phyloP scores from a whole-genome alignment of 306 rosid species.

The Cicer pinnatifidum region DNA sequence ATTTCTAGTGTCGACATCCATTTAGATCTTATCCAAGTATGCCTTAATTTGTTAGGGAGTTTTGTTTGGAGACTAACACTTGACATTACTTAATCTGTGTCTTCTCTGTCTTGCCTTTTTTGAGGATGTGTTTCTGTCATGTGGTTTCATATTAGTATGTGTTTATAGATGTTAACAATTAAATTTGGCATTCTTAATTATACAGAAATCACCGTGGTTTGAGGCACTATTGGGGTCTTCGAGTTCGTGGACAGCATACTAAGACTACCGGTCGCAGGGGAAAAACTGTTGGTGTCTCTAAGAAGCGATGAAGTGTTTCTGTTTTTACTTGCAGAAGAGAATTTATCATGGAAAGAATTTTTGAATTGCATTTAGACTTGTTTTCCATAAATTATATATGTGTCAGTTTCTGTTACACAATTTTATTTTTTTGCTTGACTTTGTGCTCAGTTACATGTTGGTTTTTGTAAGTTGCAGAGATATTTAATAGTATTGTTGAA shows the following conservation, averaged over 20 bases:
- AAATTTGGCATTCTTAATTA: background rate
- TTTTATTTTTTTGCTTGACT: constrained; percentile 32
- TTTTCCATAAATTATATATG: constrained; percentile 1
- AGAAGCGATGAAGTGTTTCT: constrained; percentile 33
- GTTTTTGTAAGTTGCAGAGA: background rate
- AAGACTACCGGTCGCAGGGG: constrained; percentile 58
- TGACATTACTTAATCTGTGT: background rate
- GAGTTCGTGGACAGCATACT: constrained; percentile 96
- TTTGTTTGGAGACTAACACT: background rate
- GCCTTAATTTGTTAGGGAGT: background rate
- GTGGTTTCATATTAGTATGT: background rate
- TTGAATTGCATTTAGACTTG: constrained; percentile 5
- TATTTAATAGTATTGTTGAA: background rate
- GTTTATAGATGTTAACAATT: background rate
- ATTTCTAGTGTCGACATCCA: background rate
- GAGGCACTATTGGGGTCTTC: constrained; percentile 95
- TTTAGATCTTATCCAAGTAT: background rate
- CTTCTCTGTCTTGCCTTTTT: too few species aligned
- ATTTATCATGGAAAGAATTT: background rate
- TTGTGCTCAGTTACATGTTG: constrained; percentile 7
- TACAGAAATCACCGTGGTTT: constrained; percentile 93
- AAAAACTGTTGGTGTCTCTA: constrained; percentile 41
- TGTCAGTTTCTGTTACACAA: background rate
- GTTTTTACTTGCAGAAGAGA: constrained; percentile 9
- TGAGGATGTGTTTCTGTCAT: background rate